Conservation (phyloP, 306 rosid species). For the Castanea crenata region DNA sequence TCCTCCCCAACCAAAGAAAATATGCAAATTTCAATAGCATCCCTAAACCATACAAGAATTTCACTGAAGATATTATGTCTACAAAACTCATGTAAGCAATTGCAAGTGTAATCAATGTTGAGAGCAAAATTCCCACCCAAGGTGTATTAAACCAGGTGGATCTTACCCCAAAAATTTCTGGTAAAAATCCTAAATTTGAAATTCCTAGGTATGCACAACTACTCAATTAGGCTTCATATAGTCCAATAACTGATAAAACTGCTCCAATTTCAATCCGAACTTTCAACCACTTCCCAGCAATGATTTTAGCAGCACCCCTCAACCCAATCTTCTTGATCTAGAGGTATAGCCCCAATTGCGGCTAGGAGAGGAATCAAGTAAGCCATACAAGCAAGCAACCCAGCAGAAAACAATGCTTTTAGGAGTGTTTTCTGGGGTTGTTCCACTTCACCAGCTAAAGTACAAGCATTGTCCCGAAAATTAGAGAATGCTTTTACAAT, state of each 20-base stretch:
- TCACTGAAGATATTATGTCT: slow-evolving; percentile 61
- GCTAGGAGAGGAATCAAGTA: slow-evolving; percentile 50
- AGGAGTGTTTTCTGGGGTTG: slow-evolving; percentile 46
- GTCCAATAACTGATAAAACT: slow-evolving; percentile 55
- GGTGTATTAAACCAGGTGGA: slow-evolving; percentile 70
- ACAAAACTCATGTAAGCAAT: slow-evolving; percentile 43
- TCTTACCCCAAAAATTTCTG: slow-evolving; percentile 47
- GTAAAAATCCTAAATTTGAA: slow-evolving; percentile 68
- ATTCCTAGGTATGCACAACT: slow-evolving; percentile 79
- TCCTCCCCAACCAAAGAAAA: slow-evolving; percentile 55
- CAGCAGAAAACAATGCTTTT: slow-evolving; percentile 39
- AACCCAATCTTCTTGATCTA: slow-evolving; percentile 41
- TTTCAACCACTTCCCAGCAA: slow-evolving; percentile 73
- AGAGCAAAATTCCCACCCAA: slow-evolving; percentile 67
- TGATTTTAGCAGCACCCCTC: slow-evolving; percentile 47
- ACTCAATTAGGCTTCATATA: slow-evolving; percentile 70
- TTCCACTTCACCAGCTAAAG: slow-evolving; percentile 59
- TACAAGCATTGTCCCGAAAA: slow-evolving; percentile 58
- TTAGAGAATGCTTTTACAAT: neutral
- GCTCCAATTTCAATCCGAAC: slow-evolving; percentile 73
- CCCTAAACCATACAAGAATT: slow-evolving; percentile 81
- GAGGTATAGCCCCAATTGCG: slow-evolving; percentile 43
- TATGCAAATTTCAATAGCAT: slow-evolving; percentile 80
- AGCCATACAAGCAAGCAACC: slow-evolving; percentile 44
- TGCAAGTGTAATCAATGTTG: slow-evolving; percentile 45